Percentiles rank a stretch among this genome's conserved stretches.
These are phyloP conservation scores for Piloderma croceum DNA, from an alignment of 768 basidiomycete genomes.

Conservation along the genomic window DNA sequence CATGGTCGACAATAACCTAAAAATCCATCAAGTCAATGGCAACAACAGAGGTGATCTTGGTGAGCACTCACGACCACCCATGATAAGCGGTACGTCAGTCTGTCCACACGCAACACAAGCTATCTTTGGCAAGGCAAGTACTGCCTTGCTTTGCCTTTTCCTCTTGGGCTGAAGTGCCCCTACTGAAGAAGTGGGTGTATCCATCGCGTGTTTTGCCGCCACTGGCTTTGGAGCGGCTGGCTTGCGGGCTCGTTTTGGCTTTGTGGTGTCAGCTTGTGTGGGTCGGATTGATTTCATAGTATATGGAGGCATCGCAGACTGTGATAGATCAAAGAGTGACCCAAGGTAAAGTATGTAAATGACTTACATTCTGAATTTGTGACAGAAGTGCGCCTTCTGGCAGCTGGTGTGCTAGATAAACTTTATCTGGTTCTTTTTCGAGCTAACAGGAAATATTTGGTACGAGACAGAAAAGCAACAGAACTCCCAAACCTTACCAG, in stretches of 20 bases:
- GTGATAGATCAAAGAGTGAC: background rate
- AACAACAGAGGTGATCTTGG: background rate
- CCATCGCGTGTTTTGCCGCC: background rate
- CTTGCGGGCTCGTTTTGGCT: constrained; percentile 27
- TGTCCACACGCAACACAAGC: constrained; percentile 57
- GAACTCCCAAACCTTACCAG: constrained; percentile 33
- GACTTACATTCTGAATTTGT: constrained; percentile 54
- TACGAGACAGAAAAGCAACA: constrained; percentile 1
- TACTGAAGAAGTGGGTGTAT: background rate
- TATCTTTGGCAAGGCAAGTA: constrained; percentile 40
- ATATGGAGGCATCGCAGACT: constrained; percentile 45
- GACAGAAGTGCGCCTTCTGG: constrained; percentile 49
- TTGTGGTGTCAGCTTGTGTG: constrained; percentile 16
- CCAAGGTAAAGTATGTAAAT: background rate
- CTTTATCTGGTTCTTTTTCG: constrained; percentile 39
- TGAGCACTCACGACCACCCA: constrained; percentile 60
- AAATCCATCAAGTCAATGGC: constrained; percentile 1
- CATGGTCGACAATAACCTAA: constrained; percentile 68
- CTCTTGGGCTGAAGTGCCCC: constrained; percentile 29
- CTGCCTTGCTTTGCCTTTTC: too few species aligned
- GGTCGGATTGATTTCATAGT: constrained; percentile 57
- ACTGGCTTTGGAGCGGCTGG: constrained; percentile 24
- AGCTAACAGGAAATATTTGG: constrained; percentile 4
- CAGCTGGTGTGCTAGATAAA: constrained; percentile 54
- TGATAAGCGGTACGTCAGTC: constrained; percentile 68